These are phyloP conservation scores for Umbelopsis ramanniana DNA, from an alignment of 192 early-diverging fungal genomes.

Conservation along the genomic window DNA sequence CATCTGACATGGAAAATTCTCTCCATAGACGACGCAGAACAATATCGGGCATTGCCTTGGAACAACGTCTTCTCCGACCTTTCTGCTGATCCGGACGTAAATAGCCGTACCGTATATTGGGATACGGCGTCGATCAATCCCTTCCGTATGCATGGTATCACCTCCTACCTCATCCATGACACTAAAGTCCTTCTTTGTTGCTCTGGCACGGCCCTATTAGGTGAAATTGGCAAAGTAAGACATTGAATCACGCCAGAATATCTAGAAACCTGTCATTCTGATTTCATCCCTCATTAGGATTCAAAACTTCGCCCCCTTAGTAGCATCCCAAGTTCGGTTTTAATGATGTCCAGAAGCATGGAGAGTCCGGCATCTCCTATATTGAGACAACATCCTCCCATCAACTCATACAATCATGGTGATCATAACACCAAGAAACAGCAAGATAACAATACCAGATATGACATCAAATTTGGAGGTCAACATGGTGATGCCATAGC, in stretches of 20 bases:
- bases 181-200: not conserved
- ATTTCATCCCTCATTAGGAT: not conserved
- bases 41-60: conserved; percentile 5
- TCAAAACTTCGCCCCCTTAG: conserved; percentile 3
- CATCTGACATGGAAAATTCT: not conserved
- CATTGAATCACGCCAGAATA: not conserved
- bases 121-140: not conserved
- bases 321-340: not conserved
- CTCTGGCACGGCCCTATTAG: not conserved
- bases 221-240: not conserved
- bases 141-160: conserved; percentile 10
- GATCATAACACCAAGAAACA: conserved; percentile 8
- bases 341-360: not conserved
- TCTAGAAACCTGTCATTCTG: no score
- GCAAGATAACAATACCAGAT: conserved; percentile 18
- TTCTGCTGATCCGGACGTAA: not conserved
- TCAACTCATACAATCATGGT: not conserved
- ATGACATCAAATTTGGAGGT: conserved; percentile 66
- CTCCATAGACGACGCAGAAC: not conserved
- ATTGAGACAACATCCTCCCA: conserved; percentile 20
- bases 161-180: not conserved
- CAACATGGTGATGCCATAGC: conserved; percentile 51
- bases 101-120: not conserved
- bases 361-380: not conserved
- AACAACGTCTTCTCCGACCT: conserved; percentile 12